These are phyloP conservation scores for Boletellus ananas DNA, from an alignment of 768 basidiomycete genomes.

Conservation along the genomic window DNA sequence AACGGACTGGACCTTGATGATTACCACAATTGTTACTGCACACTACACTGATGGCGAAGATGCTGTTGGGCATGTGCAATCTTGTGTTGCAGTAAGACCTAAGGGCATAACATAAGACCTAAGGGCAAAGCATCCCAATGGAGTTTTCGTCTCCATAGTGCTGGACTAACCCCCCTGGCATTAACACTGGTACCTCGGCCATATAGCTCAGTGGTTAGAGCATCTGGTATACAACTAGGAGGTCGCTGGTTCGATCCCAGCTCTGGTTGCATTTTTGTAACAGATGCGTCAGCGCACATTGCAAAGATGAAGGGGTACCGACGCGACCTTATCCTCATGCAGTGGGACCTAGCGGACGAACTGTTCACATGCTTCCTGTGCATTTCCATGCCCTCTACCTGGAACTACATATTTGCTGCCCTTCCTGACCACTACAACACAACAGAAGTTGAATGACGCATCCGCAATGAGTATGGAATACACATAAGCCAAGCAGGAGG, in stretches of 20 bases:
- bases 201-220: no score
- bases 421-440: constrained; percentile 14
- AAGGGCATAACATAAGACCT: no score
- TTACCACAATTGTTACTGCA: neutral
- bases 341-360: neutral
- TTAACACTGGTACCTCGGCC: no score
- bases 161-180: no score
- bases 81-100: no score
- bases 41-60: neutral
- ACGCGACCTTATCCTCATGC: neutral
- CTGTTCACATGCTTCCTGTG: constrained; percentile 9
- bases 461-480: constrained; percentile 3
- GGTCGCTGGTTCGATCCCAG: no score
- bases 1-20: neutral
- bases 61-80: no score
- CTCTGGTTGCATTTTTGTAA: no score
- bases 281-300: neutral
- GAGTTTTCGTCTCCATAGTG: no score
- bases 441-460: neutral
- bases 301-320: neutral
- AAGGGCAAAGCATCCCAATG: no score
- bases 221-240: no score
- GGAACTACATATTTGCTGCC: constrained; percentile 14
- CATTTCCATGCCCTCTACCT: constrained; percentile 11
- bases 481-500: neutral